Percentiles rank a stretch among this genome's conserved stretches.
Conservation (phyloP, 2,329 filamentous ascomycete genomes). For the Rutstroemia sp. region DNA sequence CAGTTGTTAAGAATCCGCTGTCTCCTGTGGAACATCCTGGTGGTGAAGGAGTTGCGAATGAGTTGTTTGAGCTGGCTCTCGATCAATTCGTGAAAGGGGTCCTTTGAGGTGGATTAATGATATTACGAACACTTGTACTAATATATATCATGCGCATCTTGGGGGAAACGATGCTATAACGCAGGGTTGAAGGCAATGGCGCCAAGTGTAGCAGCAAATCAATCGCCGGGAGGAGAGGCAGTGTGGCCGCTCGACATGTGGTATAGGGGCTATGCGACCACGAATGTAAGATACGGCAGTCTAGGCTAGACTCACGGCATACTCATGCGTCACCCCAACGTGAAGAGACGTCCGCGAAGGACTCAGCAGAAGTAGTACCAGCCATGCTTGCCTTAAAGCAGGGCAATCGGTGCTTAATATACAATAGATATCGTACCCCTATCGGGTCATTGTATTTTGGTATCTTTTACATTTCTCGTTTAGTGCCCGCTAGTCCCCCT, state of each 20-base stretch:
- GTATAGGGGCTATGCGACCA: too few species aligned
- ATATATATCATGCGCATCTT: not conserved
- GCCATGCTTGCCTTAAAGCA: not conserved
- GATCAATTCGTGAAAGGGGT: constrained; percentile 70
- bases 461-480: constrained; percentile 10
- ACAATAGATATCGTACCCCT: not conserved
- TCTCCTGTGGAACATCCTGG: constrained; percentile 62
- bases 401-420: not conserved
- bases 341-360: too few species aligned
- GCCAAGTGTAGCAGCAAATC: too few species aligned
- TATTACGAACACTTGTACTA: not conserved
- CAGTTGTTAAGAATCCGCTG: constrained; percentile 65
- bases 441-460: not conserved
- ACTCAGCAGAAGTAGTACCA: too few species aligned
- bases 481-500: not conserved
- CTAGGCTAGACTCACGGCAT: too few species aligned
- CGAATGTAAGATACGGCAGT: too few species aligned
- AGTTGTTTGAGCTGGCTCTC: constrained; percentile 63
- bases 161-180: too few species aligned
- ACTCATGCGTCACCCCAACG: too few species aligned
- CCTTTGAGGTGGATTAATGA: constrained; percentile 31
- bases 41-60: constrained; percentile 62
- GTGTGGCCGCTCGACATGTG: too few species aligned
- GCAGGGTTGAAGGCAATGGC: too few species aligned
- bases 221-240: too few species aligned